Base-by-base conservation (phyloP, 1,284 basidiomycete genomes). In the Chondrostereum purpureum region DNA sequence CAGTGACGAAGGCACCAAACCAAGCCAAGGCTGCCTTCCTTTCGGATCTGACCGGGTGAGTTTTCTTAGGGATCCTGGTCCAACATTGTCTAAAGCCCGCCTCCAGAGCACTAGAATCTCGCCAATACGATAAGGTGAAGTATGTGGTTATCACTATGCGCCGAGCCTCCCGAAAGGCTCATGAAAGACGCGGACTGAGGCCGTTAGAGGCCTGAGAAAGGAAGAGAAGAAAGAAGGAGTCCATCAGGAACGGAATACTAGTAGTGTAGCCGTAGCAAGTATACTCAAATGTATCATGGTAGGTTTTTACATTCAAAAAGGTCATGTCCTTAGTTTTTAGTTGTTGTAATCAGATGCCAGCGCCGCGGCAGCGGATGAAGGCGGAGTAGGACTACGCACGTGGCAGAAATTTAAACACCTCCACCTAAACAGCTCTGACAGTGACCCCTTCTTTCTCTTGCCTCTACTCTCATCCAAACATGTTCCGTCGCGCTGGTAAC, bases 21-120 rank as follows among this genome's bases (percentile, higher is more conserved):
- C 72, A 77, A 19, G 82, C 83, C n/a, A 92, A 88, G 65, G 65
- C 77, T 13, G 75, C 76, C 45, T 92, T 97, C 64, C 55, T 95
- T 53, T 58, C 69, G 2, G 85, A 89, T 44, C 73, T 93, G 39
- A 82, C 76, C 44, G 75, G 62, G 89, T 94, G 57, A 60, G 83
- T 73, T 8, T 31, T n/a, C n/a, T 41, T 27, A 50, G 22, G 45
- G 24, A 6, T 12, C 21, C 23, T 42, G 51, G 44, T 43, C 31
- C 41, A 46, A 14, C 50, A 50, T 44, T 22, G 18, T 41, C 22
- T n/a, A n/a, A n/a, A n/a, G n/a, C n/a, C n/a, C n/a, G 47, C 38
- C 40, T 39, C 16, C 56, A 90, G 89, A 48, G 75, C 82, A 2
- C 65, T 90, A 43, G 77, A 77, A 47, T 65, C 67, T 1, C 69